Evolutionary conservation across 345 rosid genomes (phyloP), one percentile per base, ranked within the genome.

Genomic region (Adansonia digitata): DNA sequence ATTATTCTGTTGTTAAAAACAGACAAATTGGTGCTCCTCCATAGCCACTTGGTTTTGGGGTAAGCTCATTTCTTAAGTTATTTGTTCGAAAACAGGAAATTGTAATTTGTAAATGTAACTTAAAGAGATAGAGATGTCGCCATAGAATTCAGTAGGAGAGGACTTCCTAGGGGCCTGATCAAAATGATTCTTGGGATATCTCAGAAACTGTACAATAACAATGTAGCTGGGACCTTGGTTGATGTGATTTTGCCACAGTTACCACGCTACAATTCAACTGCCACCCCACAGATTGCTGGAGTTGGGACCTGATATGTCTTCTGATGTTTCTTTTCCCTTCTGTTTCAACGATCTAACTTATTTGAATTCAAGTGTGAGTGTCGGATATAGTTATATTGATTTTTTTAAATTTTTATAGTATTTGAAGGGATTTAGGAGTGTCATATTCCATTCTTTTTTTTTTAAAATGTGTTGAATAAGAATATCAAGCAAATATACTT

Each of bases 171-270:
- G 3, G n/a, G 60, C 51, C 11, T 14, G 65, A 57, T 72, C 53
- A 61, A 17, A 35, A 26, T 49, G 63, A 62, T 56, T 72, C 71
- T 55, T 40, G 18, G 17, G 49, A 65, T 26, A 42, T 20, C 81
- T 48, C 51, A 60, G 76, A 72, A 77, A 57, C 20, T 42, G 13
- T n/a, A 68, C 72, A 77, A 69, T 46, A 6, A 10, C 27, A 74
- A 75, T 71, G 74, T 77, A 74, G 71, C 48, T 27, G 43, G 18
- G 15, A 52, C 75, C 82, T n/a, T 57, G 67, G 5, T 20, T 76
- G 75, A 68, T 69, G 61, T 78, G 61, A 69, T 70, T 64, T 65
- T 65, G 70, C 51, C 49, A 65, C 51, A 22, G 40, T 64, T n/a
- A 5, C 34, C 49, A 64, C 45, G 14, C 63, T 35, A 45, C 67